Conservation (phyloP, 1,284 basidiomycete genomes). For the Phaffia rhodozyma region DNA sequence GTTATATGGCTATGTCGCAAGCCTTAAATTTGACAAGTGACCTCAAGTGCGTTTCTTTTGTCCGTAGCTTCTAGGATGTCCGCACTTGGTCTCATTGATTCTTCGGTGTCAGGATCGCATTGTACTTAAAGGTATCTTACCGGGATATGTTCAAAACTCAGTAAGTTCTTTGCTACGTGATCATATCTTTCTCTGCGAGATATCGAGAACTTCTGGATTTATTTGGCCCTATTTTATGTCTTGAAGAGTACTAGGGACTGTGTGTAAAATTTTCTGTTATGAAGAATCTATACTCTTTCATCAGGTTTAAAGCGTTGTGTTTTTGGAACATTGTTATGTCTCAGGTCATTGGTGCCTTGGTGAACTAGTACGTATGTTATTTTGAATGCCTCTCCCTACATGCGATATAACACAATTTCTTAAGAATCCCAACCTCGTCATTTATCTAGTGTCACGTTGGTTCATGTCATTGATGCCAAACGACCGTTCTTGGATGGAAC, state of each 20-base stretch:
- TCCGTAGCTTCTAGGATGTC: neutral
- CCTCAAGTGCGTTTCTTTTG: slow-evolving; percentile 32
- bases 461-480: slow-evolving; percentile 33
- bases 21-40: slow-evolving; percentile 37
- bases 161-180: slow-evolving; percentile 35
- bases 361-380: slow-evolving; percentile 5
- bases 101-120: neutral
- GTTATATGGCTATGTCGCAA: slow-evolving; percentile 39
- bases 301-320: neutral
- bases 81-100: neutral
- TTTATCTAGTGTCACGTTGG: slow-evolving; percentile 29
- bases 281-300: neutral
- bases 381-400: no score
- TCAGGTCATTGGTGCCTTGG: slow-evolving; percentile 8
- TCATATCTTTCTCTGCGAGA: slow-evolving; percentile 31
- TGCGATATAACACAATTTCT: no score
- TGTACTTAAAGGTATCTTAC: slow-evolving; percentile 14
- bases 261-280: no score
- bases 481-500: slow-evolving; percentile 33
- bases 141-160: slow-evolving; percentile 41
- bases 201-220: no score
- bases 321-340: no score
- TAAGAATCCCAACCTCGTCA: slow-evolving; percentile 25
- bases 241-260: no score
- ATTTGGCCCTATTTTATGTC: no score